A percentile compares a stretch with the other conserved stretches of the same genome.
Evolutionary conservation across 2,329 filamentous ascomycete species (phyloP).

Genomic region (Xylariaceae sp.): DNA sequence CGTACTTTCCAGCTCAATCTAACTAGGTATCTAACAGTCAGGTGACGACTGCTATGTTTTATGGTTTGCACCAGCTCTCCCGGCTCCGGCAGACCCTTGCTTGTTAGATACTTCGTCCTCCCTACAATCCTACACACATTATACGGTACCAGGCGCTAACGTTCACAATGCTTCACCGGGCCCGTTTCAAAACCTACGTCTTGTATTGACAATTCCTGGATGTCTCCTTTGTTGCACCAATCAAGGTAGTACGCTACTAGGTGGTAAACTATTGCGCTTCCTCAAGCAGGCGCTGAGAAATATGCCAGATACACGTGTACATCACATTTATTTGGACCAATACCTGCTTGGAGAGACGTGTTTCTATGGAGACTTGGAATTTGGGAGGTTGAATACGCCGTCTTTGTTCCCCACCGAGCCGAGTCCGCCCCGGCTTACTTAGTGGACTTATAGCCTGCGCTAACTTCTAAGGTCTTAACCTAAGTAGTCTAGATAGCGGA

Average conservation of each 20-base stretch:
- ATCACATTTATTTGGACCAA: background rate
- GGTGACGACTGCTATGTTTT: slow-evolving; percentile 13
- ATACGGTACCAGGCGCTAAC: no score
- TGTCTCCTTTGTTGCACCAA: no score
- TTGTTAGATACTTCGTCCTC: background rate
- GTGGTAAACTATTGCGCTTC: no score
- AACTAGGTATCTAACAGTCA: slow-evolving; percentile 1
- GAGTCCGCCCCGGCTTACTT: slow-evolving; percentile 2
- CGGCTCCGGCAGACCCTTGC: background rate
- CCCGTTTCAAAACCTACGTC: no score
- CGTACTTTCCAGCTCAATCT: slow-evolving; percentile 10
- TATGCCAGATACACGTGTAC: no score
- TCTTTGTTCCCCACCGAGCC: slow-evolving; percentile 9
- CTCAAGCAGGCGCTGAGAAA: no score
- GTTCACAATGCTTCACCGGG: no score
- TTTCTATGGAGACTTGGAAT: background rate
- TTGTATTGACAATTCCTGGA: no score
- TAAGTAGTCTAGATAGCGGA: no score
- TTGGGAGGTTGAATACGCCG: background rate
- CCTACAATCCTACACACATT: background rate
- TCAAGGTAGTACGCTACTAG: no score
- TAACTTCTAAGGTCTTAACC: no score
- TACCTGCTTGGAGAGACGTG: background rate
- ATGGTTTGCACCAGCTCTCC: background rate
- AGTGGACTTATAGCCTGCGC: no score